Base-by-base conservation (phyloP, 441 rosid species). In the Populus hybrid region DNA sequence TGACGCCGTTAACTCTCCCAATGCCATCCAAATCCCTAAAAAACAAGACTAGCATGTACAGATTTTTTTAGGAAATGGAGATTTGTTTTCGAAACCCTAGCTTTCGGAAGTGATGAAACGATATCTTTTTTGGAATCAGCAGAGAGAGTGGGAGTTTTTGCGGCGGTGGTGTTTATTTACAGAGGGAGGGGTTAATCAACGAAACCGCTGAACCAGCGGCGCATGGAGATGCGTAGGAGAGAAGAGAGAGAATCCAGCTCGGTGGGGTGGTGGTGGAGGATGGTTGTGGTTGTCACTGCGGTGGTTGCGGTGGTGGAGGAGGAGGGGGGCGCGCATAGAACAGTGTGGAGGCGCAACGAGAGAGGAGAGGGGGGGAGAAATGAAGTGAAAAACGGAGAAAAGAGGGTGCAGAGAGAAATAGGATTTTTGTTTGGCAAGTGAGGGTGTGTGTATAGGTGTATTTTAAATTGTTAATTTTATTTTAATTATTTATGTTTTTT, bases 181-280 rank as follows among this genome's bases (percentile, higher is more conserved):
- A 21, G 35, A 21, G 26, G 76, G 78, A 24, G 57, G 0, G 59
- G 59, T 86, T 79, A 88, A 89, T 89, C 93, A 85, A 92, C 91
- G 77, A 89, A 92, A 87, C 96, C 96, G 87, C 92, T 86, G 86
- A 85, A 86, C 91, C 94, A 90, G 89, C 93, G 90, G 96, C 91
- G 87, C 92, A 88, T 86, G 73, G 89, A 88, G 92, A 90, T 88
- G 81, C 90, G 80, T 79, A 80, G 42, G 85, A 87, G 80, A 77
- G 82, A 88, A 71, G 82, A 76, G 82, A 89, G 90, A 77, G 89
- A 89, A 90, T 90, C 93, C 93, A 91, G 90, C 90, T 89, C 89
- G 83, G 65, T 80, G 73, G 36, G 10, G 76, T 61, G 66, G 70
- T 10, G 74, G 59, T 50, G 57, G 57, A 34, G 10, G 59, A 32